Conservation (phyloP, 1,284 basidiomycete species). For the Porodaedalea pini region DNA sequence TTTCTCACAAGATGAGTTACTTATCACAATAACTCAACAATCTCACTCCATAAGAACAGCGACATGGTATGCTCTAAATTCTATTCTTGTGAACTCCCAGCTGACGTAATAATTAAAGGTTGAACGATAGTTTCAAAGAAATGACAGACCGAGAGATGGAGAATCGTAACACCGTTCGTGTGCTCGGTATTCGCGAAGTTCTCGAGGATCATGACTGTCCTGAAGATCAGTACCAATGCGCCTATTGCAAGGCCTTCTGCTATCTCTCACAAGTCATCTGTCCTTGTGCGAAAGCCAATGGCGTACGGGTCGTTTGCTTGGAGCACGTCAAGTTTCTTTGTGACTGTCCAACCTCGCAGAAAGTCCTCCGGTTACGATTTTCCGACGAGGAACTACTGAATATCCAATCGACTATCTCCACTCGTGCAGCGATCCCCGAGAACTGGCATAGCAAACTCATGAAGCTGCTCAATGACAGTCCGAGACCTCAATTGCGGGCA, state of each 20-base stretch:
- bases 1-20: conserved; percentile 96
- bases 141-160: conserved; percentile 86
- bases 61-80: conserved; percentile 66
- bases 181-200: conserved; percentile 58
- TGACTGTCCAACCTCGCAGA: conserved; percentile 57
- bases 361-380: conserved; percentile 75
- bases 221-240: conserved; percentile 95
- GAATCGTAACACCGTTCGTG: conserved; percentile 60
- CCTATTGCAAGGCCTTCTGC: conserved; percentile 90
- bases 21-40: conserved; percentile 93
- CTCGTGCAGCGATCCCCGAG: conserved; percentile 72
- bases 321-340: conserved; percentile 82
- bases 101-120: conserved; percentile 46
- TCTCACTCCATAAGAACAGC: conserved; percentile 92
- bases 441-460: conserved; percentile 73
- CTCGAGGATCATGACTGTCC: conserved; percentile 78
- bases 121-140: conserved; percentile 78
- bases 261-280: conserved; percentile 93
- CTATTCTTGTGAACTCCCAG: conserved; percentile 13
- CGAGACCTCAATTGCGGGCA: conserved; percentile 69
- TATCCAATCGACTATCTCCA: conserved; percentile 59
- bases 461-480: conserved; percentile 62
- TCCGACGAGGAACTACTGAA: conserved; percentile 77
- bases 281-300: conserved; percentile 50
- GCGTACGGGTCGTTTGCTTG: conserved; percentile 73